Percentiles rank a stretch among this genome's conserved stretches.
These are phyloP conservation scores for Salmacisia buchloeana DNA, from an alignment of 1,284 basidiomycete species.

Conservation along the genomic window DNA sequence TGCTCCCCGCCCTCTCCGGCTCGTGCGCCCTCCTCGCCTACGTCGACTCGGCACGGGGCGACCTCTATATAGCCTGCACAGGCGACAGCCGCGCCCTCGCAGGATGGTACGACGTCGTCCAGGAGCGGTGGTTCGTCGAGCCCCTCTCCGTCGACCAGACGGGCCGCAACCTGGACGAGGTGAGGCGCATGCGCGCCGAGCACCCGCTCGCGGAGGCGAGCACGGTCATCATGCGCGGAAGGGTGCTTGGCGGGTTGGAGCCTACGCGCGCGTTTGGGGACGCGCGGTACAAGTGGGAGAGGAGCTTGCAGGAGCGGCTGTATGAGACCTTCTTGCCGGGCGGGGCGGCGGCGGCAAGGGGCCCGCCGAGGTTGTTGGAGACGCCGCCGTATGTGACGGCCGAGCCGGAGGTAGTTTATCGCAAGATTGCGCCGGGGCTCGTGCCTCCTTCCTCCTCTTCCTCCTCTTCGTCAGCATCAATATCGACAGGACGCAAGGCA, in stretches of 20 bases:
- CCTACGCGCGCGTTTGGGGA: conserved; percentile 92
- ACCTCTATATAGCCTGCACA: conserved; percentile 64
- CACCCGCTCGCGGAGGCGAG: conserved; percentile 70
- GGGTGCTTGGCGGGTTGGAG: conserved; percentile 75
- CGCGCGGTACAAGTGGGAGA: conserved; percentile 75
- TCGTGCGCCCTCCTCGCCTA: conserved; percentile 48
- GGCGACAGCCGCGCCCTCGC: conserved; percentile 95
- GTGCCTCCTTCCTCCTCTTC: neutral
- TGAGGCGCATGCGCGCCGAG: conserved; percentile 70
- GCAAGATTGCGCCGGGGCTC: conserved; percentile 52
- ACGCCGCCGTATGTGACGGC: conserved; percentile 86
- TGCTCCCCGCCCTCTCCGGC: conserved; percentile 44
- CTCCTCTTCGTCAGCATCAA: neutral
- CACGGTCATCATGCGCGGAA: conserved; percentile 70
- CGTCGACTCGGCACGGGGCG: conserved; percentile 44
- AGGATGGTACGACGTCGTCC: conserved; percentile 65
- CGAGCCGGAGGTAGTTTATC: conserved; percentile 59
- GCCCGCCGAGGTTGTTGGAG: conserved; percentile 35
- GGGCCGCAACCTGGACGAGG: conserved; percentile 79
- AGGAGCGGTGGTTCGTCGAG: conserved; percentile 72
- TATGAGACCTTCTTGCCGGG: conserved; percentile 50
- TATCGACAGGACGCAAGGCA: neutral
- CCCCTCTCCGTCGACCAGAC: conserved; percentile 92
- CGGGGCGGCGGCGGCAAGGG: conserved; percentile 24
- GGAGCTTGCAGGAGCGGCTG: conserved; percentile 50